phyloP scores from a whole-genome alignment of 305 asterid genomes.

The Fraxinus dipetala region DNA sequence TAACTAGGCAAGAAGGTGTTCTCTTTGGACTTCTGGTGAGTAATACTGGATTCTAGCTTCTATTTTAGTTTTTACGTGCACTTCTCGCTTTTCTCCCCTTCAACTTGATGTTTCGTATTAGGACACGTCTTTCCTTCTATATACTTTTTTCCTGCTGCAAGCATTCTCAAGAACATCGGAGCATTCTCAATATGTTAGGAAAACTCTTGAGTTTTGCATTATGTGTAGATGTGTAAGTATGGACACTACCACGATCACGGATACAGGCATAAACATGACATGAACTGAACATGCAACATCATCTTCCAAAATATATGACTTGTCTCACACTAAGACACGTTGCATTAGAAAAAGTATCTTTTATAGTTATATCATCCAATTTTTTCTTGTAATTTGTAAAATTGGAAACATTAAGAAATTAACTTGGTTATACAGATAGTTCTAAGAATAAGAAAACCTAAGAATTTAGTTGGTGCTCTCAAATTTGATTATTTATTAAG shows the following conservation, averaged over 20 bases:
- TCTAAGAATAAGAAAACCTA: neutral
- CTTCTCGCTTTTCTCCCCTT: neutral
- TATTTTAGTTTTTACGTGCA: neutral
- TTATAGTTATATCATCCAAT: neutral
- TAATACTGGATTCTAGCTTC: constrained; percentile 7
- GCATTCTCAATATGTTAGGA: neutral
- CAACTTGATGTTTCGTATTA: neutral
- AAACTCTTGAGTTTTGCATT: neutral
- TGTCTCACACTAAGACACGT: neutral
- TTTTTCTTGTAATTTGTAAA: neutral
- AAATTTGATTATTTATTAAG: neutral
- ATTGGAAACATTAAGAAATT: neutral
- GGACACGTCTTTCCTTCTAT: neutral
- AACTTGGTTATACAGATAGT: neutral
- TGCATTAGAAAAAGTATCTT: neutral
- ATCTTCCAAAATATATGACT: neutral
- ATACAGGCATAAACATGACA: neutral
- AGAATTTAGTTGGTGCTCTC: neutral
- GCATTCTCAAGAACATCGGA: neutral
- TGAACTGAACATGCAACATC: neutral
- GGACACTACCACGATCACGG: neutral
- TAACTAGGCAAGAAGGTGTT: constrained; percentile 68
- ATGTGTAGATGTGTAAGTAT: neutral
- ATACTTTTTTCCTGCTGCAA: neutral
- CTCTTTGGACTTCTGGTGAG: constrained; percentile 90